Evolutionary conservation across 495 filamentous ascomycete species (phyloP).

Genomic region (Lepraria neglecta): DNA sequence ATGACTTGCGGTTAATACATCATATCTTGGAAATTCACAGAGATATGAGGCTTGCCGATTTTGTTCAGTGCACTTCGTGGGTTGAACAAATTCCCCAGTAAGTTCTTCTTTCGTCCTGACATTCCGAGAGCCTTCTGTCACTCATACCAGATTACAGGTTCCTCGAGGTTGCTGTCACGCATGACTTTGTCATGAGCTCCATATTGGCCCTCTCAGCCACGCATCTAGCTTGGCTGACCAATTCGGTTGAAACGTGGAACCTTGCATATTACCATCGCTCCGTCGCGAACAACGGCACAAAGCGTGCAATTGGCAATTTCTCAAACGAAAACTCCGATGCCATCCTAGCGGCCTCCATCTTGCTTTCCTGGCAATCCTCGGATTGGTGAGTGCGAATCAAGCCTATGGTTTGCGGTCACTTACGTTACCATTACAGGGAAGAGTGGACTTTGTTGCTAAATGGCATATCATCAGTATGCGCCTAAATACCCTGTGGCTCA

Average conservation of each 20-base stretch:
- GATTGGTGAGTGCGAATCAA: conserved; percentile 68
- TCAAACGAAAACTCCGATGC: conserved; percentile 85
- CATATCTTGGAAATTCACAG: conserved; percentile 82
- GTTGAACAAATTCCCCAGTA: conserved; percentile 88
- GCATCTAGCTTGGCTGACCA: conserved; percentile 80
- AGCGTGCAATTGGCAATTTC: conserved; percentile 78
- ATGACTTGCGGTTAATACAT: conserved; percentile 82
- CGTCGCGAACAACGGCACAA: conserved; percentile 76
- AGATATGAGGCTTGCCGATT: conserved; percentile 67
- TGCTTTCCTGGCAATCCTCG: conserved; percentile 92
- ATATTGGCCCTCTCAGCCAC: conserved; percentile 85
- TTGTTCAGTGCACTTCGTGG: conserved; percentile 82
- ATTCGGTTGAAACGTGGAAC: conserved; percentile 73
- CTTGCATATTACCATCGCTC: conserved; percentile 82
- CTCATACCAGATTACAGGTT: conserved; percentile 51
- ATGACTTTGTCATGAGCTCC: conserved; percentile 88
- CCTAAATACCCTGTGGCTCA: neutral
- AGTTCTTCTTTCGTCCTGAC: conserved; percentile 32
- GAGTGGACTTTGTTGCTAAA: conserved; percentile 89
- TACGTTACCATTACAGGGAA: conserved; percentile 49
- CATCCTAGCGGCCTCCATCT: conserved; percentile 82
- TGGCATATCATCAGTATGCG: conserved; percentile 70
- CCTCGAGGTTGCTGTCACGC: conserved; percentile 69
- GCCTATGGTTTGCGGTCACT: conserved; percentile 23
- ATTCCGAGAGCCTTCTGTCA: neutral